Conservation (phyloP, 1,284 basidiomycete genomes). For the Marasmius fiardii region DNA sequence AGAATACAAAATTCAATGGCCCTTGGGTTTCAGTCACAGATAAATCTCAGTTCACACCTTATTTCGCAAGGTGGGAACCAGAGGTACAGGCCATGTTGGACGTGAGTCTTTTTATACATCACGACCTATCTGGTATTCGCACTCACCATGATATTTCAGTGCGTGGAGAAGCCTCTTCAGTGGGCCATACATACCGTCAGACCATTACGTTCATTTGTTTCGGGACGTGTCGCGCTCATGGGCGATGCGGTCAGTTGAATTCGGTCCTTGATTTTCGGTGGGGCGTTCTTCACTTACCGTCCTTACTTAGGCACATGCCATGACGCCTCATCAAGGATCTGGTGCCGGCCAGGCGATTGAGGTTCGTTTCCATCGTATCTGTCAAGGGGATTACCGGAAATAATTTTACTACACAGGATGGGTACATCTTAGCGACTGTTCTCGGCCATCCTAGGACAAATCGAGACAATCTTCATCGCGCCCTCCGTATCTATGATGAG, state of each 20-base stretch:
- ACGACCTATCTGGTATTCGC: not conserved
- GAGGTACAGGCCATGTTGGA: conserved; percentile 31
- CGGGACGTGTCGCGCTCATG: conserved; percentile 35
- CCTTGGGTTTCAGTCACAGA: conserved; percentile 29
- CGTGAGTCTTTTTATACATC: conserved; percentile 18
- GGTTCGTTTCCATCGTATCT: conserved; percentile 19
- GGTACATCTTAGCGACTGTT: conserved; percentile 32
- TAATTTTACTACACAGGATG: conserved; percentile 23
- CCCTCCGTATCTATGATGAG: conserved; percentile 24
- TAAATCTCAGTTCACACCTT: conserved; percentile 24
- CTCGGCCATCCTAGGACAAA: conserved; percentile 42
- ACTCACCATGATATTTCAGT: conserved; percentile 19
- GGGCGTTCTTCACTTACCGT: not conserved
- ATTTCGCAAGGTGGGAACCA: conserved; percentile 32
- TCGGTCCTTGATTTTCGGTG: not conserved
- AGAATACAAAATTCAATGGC: conserved; percentile 29
- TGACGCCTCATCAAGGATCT: conserved; percentile 36
- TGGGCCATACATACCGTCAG: conserved; percentile 45
- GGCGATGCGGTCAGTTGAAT: conserved; percentile 40
- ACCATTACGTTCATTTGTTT: conserved; percentile 33
- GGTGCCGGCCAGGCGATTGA: conserved; percentile 40
- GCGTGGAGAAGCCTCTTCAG: conserved; percentile 33
- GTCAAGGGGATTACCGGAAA: not conserved
- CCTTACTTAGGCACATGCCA: conserved; percentile 31
- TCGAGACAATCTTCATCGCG: conserved; percentile 30